These are phyloP conservation scores for Aspergillus sp. DNA, from an alignment of 2,329 filamentous ascomycete genomes.

Conservation along the genomic window DNA sequence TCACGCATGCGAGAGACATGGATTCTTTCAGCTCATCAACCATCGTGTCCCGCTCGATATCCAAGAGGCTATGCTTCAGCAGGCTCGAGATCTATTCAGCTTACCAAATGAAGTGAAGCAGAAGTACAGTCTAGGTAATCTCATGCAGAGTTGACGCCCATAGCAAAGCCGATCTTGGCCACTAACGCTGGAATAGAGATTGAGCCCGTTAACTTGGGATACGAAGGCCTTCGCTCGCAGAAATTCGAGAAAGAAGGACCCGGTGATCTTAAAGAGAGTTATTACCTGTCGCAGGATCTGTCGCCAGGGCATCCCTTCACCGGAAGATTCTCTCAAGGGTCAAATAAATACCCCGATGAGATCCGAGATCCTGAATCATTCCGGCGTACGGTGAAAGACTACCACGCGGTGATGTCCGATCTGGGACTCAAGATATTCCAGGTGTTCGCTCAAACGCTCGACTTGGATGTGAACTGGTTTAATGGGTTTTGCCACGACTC, in stretches of 20 bases:
- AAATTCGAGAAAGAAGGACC: conserved; percentile 27
- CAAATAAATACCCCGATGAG: conserved; percentile 21
- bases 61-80: conserved; percentile 46
- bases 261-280: conserved; percentile 35
- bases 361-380: conserved; percentile 11
- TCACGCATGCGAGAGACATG: conserved; percentile 49
- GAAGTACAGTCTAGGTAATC: conserved; percentile 27
- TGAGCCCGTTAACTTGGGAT: conserved; percentile 21
- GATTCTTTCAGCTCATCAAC: conserved; percentile 57
- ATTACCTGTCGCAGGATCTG: conserved; percentile 27
- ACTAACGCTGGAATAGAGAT: neutral
- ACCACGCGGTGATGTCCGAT: conserved; percentile 20
- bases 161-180: too few species aligned
- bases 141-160: neutral
- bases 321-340: conserved; percentile 24
- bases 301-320: conserved; percentile 20
- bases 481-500: conserved; percentile 28
- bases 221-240: conserved; percentile 31
- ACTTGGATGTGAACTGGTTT: conserved; percentile 22
- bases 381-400: neutral
- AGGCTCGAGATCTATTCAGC: conserved; percentile 51
- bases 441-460: conserved; percentile 16
- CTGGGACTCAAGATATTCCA: conserved; percentile 24
- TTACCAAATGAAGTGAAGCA: conserved; percentile 37
- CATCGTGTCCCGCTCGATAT: conserved; percentile 49